Conservation (phyloP, 1,284 basidiomycete genomes). For the Trametes hirsuta region DNA sequence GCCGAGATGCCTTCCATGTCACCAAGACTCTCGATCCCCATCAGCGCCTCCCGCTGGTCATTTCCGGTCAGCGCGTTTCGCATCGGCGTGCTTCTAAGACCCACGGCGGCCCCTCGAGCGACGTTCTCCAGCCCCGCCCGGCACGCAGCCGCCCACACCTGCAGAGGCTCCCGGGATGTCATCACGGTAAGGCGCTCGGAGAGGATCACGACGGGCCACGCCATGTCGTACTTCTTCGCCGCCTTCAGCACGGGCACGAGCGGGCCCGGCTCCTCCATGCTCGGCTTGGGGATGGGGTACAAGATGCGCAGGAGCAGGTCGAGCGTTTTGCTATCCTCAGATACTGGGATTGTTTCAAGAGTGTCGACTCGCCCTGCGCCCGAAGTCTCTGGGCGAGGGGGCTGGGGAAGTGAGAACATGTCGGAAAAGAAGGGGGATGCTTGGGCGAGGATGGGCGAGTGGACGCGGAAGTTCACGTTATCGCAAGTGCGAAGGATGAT, state of each 20-base stretch:
- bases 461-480: constrained; percentile 20
- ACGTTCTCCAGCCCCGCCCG: not conserved
- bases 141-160: constrained; percentile 4
- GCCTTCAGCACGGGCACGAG: constrained; percentile 13
- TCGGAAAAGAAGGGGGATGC: constrained; percentile 40
- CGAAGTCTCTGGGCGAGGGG: not conserved
- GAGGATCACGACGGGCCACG: not conserved
- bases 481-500: constrained; percentile 19
- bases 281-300: constrained; percentile 22
- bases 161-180: not conserved
- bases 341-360: not conserved
- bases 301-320: constrained; percentile 21
- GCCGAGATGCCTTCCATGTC: constrained; percentile 16
- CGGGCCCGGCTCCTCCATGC: constrained; percentile 2
- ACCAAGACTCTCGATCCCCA: not conserved
- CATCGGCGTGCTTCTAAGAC: not conserved
- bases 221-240: constrained; percentile 26
- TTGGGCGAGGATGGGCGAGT: constrained; percentile 27
- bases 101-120: constrained; percentile 1
- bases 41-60: not conserved
- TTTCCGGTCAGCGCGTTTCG: not conserved
- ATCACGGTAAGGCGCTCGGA: not conserved
- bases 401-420: constrained; percentile 21
- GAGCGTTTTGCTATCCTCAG: constrained; percentile 13
- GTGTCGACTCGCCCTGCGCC: not conserved